These are phyloP conservation scores for Myxozyma nipponensis DNA, from an alignment of 805 yeast genomes.

Conservation along the genomic window DNA sequence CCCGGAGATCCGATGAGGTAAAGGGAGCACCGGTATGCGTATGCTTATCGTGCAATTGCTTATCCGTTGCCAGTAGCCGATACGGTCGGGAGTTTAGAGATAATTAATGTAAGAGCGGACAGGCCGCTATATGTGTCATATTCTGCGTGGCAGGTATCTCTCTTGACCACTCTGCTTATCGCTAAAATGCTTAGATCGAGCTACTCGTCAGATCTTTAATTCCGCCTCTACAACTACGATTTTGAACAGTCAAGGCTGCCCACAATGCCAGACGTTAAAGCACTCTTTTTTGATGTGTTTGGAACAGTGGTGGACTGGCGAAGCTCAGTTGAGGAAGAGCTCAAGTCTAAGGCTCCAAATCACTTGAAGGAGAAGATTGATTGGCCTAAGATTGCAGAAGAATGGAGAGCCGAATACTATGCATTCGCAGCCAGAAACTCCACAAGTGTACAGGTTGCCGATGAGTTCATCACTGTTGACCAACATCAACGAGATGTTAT, in stretches of 20 bases:
- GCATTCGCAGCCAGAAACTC: constrained; percentile 9
- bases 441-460: background rate
- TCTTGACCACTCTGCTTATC: no score
- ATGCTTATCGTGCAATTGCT: no score
- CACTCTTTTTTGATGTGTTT: constrained; percentile 22
- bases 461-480: constrained; percentile 17
- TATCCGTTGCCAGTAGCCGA: background rate
- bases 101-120: no score
- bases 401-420: constrained; percentile 22
- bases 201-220: no score
- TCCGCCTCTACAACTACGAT: no score
- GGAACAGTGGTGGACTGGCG: constrained; percentile 29
- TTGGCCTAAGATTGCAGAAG: constrained; percentile 17
- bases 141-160: no score
- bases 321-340: constrained; percentile 8
- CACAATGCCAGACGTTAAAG: constrained; percentile 15
- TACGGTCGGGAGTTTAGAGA: background rate
- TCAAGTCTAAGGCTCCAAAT: constrained; percentile 2
- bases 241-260: background rate
- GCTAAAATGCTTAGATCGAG: no score
- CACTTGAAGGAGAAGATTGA: constrained; percentile 3
- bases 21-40: no score
- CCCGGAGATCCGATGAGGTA: no score
- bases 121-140: no score
- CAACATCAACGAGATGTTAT: constrained; percentile 11